These are phyloP conservation scores for Fusarium compactum DNA, from an alignment of 2,329 filamentous ascomycete genomes.

Conservation along the genomic window DNA sequence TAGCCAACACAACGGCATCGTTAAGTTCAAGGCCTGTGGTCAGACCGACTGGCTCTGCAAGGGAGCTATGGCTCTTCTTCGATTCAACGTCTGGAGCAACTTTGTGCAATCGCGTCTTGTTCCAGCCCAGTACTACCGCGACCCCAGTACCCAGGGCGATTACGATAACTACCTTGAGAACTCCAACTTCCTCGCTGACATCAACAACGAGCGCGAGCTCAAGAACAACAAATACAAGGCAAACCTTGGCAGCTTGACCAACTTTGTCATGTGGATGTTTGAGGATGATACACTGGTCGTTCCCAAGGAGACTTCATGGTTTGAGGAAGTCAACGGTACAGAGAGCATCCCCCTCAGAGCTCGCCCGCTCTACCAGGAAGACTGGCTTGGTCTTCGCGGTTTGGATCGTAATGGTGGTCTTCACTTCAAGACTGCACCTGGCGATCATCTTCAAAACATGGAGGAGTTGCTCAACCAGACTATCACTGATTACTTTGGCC, in stretches of 20 bases:
- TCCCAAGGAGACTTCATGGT: slow-evolving; percentile 92
- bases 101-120: slow-evolving; percentile 85
- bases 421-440: slow-evolving; percentile 77
- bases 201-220: slow-evolving; percentile 87
- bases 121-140: slow-evolving; percentile 94
- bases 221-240: slow-evolving; percentile 82
- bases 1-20: slow-evolving; percentile 92
- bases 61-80: slow-evolving; percentile 80
- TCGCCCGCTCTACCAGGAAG: slow-evolving; percentile 82
- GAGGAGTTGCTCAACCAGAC: slow-evolving; percentile 74
- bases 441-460: slow-evolving; percentile 85
- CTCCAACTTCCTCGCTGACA: slow-evolving; percentile 92
- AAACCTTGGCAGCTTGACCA: slow-evolving; percentile 76
- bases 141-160: slow-evolving; percentile 58
- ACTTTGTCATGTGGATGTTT: slow-evolving; percentile 92
- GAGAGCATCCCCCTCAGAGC: slow-evolving; percentile 76
- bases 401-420: slow-evolving; percentile 85
- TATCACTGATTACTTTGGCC: slow-evolving; percentile 76
- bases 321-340: slow-evolving; percentile 83
- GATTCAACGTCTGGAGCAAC: slow-evolving; percentile 81
- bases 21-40: slow-evolving; percentile 81
- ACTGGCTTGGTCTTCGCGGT: slow-evolving; percentile 88
- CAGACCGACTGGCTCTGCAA: slow-evolving; percentile 83
- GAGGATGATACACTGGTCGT: slow-evolving; percentile 86
- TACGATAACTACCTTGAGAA: slow-evolving; percentile 79